Evolutionary conservation across 441 rosid species (phyloP).

Genomic region (Populus hybrid): DNA sequence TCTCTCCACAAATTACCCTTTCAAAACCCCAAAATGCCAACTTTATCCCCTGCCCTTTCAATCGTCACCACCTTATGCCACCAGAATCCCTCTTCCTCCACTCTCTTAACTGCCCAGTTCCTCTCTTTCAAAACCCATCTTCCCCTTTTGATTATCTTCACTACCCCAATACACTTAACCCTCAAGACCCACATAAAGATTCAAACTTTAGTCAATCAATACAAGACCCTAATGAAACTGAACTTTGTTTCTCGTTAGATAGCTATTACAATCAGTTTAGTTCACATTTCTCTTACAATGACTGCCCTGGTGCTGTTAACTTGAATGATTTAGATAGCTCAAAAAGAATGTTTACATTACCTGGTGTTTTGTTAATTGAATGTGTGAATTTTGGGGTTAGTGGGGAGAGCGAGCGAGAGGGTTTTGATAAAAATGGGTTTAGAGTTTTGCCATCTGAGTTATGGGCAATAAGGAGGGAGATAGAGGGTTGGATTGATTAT

Average conservation of each 20-base stretch:
- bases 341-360: constrained; percentile 30
- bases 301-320: constrained; percentile 49
- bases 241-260: constrained; percentile 54
- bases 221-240: constrained; percentile 21
- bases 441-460: constrained; percentile 57
- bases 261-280: constrained; percentile 36
- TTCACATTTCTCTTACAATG: constrained; percentile 51
- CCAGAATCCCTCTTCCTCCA: constrained; percentile 72
- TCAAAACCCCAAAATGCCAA: constrained; percentile 10
- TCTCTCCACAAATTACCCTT: not conserved
- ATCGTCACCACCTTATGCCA: constrained; percentile 57
- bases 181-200: constrained; percentile 5
- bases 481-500: constrained; percentile 65
- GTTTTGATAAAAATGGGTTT: constrained; percentile 17
- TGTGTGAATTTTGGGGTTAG: constrained; percentile 45
- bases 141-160: constrained; percentile 31
- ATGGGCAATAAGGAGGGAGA: constrained; percentile 52
- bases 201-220: constrained; percentile 6
- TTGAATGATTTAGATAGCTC: constrained; percentile 30
- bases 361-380: constrained; percentile 31
- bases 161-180: constrained; percentile 47
- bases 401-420: constrained; percentile 20
- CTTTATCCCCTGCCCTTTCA: constrained; percentile 54
- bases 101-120: constrained; percentile 60
- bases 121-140: constrained; percentile 26